phyloP scores from a whole-genome alignment of 345 rosid species.

The Limnanthes douglasii region DNA sequence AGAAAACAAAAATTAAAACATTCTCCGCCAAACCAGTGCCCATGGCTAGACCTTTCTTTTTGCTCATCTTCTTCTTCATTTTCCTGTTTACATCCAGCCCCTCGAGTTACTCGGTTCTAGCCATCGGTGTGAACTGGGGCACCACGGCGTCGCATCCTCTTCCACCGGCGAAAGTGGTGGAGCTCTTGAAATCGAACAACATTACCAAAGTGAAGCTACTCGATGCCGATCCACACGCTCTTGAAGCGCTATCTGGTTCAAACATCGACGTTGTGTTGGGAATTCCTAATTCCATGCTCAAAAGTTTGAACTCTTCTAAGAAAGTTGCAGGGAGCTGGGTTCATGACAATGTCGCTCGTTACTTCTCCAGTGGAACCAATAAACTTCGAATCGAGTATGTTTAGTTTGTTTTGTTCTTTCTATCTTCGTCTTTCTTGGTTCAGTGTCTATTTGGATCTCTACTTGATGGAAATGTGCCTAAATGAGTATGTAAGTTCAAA shows the following conservation, averaged over 20 bases:
- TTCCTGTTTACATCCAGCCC: too few relatives aligned
- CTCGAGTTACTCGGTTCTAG: too few relatives aligned
- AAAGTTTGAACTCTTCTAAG: conserved; percentile 48
- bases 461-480: neutral
- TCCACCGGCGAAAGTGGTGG: conserved; percentile 61
- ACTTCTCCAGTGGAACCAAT: conserved; percentile 27
- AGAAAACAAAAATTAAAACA: too few relatives aligned
- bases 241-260: conserved; percentile 67
- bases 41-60: too few relatives aligned
- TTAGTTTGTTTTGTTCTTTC: too few relatives aligned
- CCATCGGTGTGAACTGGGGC: conserved; percentile 78
- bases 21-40: too few relatives aligned
- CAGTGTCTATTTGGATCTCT: neutral
- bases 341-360: conserved; percentile 94
- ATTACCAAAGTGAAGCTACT: conserved; percentile 56
- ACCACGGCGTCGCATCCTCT: conserved; percentile 68
- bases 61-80: too few relatives aligned
- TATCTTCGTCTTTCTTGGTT: neutral
- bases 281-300: conserved; percentile 51
- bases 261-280: conserved; percentile 54
- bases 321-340: conserved; percentile 81
- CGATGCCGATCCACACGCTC: conserved; percentile 62
- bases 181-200: conserved; percentile 75
- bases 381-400: conserved; percentile 62
- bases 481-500: too few relatives aligned